Percentiles rank a stretch among this genome's conserved stretches.
Conservation (phyloP, 2,329 filamentous ascomycete species). For the Pestalotiopsis sp. region DNA sequence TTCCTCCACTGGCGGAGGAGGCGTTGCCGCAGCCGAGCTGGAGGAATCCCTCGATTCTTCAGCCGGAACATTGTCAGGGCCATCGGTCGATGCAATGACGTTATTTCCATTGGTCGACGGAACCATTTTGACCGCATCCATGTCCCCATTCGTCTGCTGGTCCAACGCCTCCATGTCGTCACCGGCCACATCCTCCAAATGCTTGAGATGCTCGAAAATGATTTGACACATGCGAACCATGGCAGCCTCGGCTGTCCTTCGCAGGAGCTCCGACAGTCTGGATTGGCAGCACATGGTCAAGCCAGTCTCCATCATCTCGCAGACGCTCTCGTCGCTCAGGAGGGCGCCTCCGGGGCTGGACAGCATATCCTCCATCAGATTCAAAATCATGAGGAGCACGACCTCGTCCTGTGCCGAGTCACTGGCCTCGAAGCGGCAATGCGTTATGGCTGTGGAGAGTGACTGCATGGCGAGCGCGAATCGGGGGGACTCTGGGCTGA, state of each 20-base stretch:
- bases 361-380: slow-evolving; percentile 98
- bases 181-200: slow-evolving; percentile 76
- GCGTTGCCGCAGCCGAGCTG: slow-evolving; percentile 41
- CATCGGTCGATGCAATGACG: slow-evolving; percentile 56
- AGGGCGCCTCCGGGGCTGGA: slow-evolving; percentile 90
- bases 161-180: slow-evolving; percentile 69
- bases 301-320: slow-evolving; percentile 99
- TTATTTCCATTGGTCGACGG: slow-evolving; percentile 70
- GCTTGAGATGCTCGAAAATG: slow-evolving; percentile 91
- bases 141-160: slow-evolving; percentile 66
- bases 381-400: slow-evolving; percentile 89
- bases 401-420: slow-evolving; percentile 95
- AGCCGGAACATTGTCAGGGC: slow-evolving; percentile 38
- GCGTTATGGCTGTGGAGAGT: slow-evolving; percentile 90
- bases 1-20: slow-evolving; percentile 22
- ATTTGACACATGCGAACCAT: slow-evolving; percentile 99
- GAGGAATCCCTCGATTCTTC: slow-evolving; percentile 39
- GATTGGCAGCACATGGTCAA: slow-evolving; percentile 96
- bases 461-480: slow-evolving; percentile 93
- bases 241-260: slow-evolving; percentile 89
- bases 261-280: slow-evolving; percentile 85
- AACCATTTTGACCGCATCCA: slow-evolving; percentile 82
- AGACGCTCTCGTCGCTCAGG: slow-evolving; percentile 96
- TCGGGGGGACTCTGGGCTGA: slow-evolving; percentile 81
- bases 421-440: slow-evolving; percentile 96